Percentiles rank a stretch among this genome's conserved stretches.
phyloP scores from a whole-genome alignment of 495 filamentous ascomycete species.

The Hypomontagnella monticulosa region DNA sequence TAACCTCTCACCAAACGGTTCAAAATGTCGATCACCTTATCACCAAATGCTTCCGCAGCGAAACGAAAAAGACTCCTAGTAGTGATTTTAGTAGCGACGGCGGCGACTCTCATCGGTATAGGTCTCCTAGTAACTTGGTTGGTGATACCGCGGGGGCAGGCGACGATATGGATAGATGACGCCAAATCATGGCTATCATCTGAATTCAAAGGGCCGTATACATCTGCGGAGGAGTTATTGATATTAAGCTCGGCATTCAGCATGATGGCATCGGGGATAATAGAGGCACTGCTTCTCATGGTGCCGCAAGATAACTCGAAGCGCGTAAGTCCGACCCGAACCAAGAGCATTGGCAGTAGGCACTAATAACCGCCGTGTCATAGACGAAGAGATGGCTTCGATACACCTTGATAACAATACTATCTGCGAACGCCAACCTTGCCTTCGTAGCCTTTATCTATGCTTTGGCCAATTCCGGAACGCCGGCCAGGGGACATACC shows the following conservation, averaged over 20 bases:
- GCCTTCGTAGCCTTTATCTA: slow-evolving; percentile 22
- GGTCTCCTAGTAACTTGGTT: neutral
- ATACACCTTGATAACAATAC: slow-evolving; percentile 19
- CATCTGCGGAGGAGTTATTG: slow-evolving; percentile 14
- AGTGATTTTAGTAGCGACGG: neutral
- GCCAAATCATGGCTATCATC: slow-evolving; percentile 1
- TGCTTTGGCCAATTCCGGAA: neutral
- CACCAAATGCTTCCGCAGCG: neutral
- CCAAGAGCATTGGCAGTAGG: neutral
- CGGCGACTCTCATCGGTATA: neutral
- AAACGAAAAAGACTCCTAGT: neutral
- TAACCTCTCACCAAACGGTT: neutral
- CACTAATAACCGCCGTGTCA: neutral
- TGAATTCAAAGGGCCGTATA: slow-evolving; percentile 10
- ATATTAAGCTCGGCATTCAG: slow-evolving; percentile 29
- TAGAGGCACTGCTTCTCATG: slow-evolving; percentile 14
- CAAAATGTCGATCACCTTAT: slow-evolving; percentile 2
- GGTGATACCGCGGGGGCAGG: neutral
- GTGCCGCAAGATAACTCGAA: slow-evolving; percentile 13
- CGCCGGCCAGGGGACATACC: neutral
- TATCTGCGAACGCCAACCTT: slow-evolving; percentile 22
- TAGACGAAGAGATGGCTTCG: slow-evolving; percentile 21
- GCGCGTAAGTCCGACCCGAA: slow-evolving; percentile 1
- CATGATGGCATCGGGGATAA: slow-evolving; percentile 17
- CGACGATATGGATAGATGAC: slow-evolving; percentile 11